Percentiles rank a stretch among this genome's conserved stretches.
phyloP scores from a whole-genome alignment of 2,329 filamentous ascomycete genomes.

The Stagonosporopsis rhizophila region DNA sequence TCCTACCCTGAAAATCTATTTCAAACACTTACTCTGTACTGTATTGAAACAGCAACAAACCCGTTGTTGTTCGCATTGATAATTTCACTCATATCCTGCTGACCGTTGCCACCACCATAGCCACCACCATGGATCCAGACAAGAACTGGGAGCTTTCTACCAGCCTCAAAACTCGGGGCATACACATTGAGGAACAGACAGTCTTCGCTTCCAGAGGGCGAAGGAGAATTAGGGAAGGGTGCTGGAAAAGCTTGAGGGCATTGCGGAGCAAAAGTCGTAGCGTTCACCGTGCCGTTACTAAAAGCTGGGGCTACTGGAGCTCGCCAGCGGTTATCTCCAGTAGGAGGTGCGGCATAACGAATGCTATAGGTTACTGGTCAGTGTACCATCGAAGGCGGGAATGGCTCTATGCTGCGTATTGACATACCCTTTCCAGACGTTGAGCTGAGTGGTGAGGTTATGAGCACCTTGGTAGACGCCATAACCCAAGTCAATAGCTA shows the following conservation, averaged over 20 bases:
- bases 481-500: constrained; percentile 30
- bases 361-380: constrained; percentile 25
- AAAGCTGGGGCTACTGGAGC: constrained; percentile 22
- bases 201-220: constrained; percentile 37
- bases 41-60: constrained; percentile 58
- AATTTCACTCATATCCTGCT: constrained; percentile 49
- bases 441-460: constrained; percentile 27
- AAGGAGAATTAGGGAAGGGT: neutral
- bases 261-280: constrained; percentile 18
- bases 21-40: constrained; percentile 53
- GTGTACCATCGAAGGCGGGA: neutral
- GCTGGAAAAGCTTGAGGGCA: constrained; percentile 27
- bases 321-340: constrained; percentile 26
- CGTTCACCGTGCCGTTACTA: constrained; percentile 4
- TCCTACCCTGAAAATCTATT: neutral
- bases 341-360: constrained; percentile 31
- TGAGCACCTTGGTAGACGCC: constrained; percentile 26
- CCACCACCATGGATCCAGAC: constrained; percentile 43
- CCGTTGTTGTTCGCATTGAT: constrained; percentile 58
- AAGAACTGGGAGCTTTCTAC: constrained; percentile 44
- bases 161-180: constrained; percentile 30
- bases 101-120: constrained; percentile 50
- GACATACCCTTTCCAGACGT: constrained; percentile 34
- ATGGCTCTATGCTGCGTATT: neutral
- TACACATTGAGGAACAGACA: constrained; percentile 51